These are phyloP conservation scores for Lophium mytilinum DNA, from an alignment of 495 filamentous ascomycete species.

Conservation along the genomic window DNA sequence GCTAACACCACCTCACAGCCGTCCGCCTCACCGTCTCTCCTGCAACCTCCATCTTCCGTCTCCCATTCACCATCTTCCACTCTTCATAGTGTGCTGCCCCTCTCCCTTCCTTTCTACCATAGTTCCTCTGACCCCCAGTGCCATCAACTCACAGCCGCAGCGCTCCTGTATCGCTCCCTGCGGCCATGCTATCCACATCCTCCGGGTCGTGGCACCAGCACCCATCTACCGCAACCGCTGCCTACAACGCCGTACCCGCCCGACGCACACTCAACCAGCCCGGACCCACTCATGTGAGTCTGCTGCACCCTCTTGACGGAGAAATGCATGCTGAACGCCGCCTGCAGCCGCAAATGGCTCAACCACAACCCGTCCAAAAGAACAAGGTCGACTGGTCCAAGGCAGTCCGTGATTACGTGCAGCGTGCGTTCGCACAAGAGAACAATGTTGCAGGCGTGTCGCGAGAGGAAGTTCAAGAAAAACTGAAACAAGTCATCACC, in stretches of 20 bases:
- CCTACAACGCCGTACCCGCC: slow-evolving; percentile 45
- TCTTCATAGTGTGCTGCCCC: not conserved
- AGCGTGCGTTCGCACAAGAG: slow-evolving; percentile 68
- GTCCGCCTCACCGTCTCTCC: not conserved
- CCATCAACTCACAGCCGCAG: no score
- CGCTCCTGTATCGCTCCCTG: no score
- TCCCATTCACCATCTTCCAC: not conserved
- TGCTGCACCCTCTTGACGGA: not conserved
- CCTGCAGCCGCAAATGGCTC: slow-evolving; percentile 13
- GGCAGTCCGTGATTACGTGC: slow-evolving; percentile 72
- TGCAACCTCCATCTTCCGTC: not conserved
- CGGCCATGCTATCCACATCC: not conserved
- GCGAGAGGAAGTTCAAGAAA: slow-evolving; percentile 66
- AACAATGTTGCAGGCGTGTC: slow-evolving; percentile 58
- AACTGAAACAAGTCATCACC: slow-evolving; percentile 78
- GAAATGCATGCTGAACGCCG: not conserved
- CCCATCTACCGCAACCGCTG: slow-evolving; percentile 16
- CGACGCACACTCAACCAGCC: slow-evolving; percentile 34
- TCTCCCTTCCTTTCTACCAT: no score
- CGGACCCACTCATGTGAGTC: not conserved
- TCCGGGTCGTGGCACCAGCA: not conserved
- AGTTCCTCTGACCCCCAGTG: no score
- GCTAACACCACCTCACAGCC: no score
- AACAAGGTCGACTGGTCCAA: slow-evolving; percentile 64
- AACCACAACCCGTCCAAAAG: slow-evolving; percentile 27